A percentile compares a stretch with the other conserved stretches of the same genome.
These are phyloP conservation scores for Musa itinerans DNA, from an alignment of 176 grass and related monocot species.

Conservation along the genomic window DNA sequence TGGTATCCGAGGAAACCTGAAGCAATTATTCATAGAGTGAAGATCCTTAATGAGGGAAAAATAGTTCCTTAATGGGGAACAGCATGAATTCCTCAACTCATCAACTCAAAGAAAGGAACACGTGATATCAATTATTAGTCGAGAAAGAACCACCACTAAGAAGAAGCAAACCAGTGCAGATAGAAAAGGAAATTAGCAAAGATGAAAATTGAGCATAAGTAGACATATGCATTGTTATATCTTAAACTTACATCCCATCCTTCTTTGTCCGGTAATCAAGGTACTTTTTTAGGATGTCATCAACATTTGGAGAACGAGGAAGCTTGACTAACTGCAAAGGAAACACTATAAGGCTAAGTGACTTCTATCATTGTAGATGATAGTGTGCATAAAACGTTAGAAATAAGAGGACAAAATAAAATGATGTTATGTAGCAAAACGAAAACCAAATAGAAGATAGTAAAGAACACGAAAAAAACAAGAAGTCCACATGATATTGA, in stretches of 20 bases:
- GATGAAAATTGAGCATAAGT: background rate
- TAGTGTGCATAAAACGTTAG: background rate
- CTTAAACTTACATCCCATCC: constrained; percentile 65
- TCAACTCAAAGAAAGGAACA: no score
- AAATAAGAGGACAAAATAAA: background rate
- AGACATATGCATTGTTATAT: background rate
- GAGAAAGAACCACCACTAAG: background rate
- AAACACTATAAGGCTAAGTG: constrained; percentile 10
- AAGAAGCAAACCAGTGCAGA: background rate
- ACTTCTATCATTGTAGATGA: constrained; percentile 15
- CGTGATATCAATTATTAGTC: background rate
- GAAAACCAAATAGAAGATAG: no score
- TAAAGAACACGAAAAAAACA: background rate
- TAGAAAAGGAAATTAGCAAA: background rate
- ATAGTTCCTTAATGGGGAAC: no score
- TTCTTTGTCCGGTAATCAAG: constrained; percentile 78
- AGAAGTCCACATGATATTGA: background rate
- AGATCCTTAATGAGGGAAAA: no score
- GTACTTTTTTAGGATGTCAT: constrained; percentile 86
- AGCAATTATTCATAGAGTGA: no score
- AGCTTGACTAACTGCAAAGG: constrained; percentile 76
- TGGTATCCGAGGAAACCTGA: no score
- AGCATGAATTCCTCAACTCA: no score
- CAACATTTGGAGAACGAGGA: constrained; percentile 80
- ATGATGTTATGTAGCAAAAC: no score